phyloP scores from a whole-genome alignment of 2,329 filamentous ascomycete species.

The Curvularia verruculosa region DNA sequence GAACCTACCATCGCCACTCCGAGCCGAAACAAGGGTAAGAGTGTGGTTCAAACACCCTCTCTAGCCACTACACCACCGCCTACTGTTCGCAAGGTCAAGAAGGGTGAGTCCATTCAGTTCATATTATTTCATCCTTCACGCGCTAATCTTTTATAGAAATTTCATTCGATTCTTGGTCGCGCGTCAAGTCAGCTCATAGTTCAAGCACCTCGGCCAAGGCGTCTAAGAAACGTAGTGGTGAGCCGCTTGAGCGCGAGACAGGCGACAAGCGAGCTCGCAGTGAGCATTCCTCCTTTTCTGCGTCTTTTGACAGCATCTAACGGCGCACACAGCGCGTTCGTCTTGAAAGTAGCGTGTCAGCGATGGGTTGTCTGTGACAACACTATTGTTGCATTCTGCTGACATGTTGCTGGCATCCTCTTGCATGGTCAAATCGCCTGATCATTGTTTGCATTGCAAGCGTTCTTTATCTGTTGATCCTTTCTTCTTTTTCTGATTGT shows the following conservation, averaged over 20 bases:
- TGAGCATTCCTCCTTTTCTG: conserved; percentile 35
- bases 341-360: conserved; percentile 11
- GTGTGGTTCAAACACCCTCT: conserved; percentile 59
- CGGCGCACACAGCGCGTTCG: conserved; percentile 24
- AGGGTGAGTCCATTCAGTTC: conserved; percentile 53
- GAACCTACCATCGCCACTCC: conserved; percentile 46
- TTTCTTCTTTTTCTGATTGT: neutral
- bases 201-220: conserved; percentile 47
- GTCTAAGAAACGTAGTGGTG: conserved; percentile 47
- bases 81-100: conserved; percentile 64
- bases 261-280: conserved; percentile 43
- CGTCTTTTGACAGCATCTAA: conserved; percentile 39
- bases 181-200: conserved; percentile 60
- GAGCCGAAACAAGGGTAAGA: conserved; percentile 46
- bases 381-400: neutral
- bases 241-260: conserved; percentile 34
- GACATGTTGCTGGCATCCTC: neutral
- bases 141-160: conserved; percentile 31
- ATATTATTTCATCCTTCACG: no score
- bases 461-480: conserved; percentile 12
- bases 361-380: neutral
- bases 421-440: conserved; percentile 4
- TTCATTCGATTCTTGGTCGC: conserved; percentile 70
- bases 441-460: conserved; percentile 26
- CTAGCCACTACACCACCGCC: conserved; percentile 59